A percentile compares a stretch with the other conserved stretches of the same genome.
phyloP scores from a whole-genome alignment of 2,329 filamentous ascomycete species.

The Botrytis paeoniae region DNA sequence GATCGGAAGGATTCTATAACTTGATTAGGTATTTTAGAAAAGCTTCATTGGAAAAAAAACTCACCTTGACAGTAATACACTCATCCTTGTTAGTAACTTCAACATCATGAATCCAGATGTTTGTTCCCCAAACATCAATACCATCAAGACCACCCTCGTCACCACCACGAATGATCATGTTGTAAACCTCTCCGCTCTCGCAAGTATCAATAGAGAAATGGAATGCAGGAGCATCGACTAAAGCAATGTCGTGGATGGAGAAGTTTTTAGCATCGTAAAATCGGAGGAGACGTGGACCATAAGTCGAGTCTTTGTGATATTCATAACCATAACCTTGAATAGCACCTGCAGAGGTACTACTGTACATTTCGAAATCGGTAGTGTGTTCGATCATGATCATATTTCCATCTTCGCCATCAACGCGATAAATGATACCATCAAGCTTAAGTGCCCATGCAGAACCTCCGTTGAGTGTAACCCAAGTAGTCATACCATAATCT shows the following conservation, averaged over 20 bases:
- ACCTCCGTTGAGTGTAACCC: conserved; percentile 48
- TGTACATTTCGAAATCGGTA: conserved; percentile 53
- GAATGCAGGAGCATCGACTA: conserved; percentile 31
- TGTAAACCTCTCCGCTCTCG: conserved; percentile 52
- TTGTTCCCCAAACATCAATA: conserved; percentile 52
- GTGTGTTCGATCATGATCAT: conserved; percentile 52
- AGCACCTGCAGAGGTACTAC: conserved; percentile 49
- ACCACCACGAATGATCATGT: conserved; percentile 52
- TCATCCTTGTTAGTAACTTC: conserved; percentile 62
- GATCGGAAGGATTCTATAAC: conserved; percentile 48
- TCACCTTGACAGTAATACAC: conserved; percentile 54
- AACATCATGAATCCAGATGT: conserved; percentile 58
- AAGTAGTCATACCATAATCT: conserved; percentile 48
- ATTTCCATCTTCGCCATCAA: conserved; percentile 46
- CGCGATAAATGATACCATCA: conserved; percentile 52
- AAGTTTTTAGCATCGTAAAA: conserved; percentile 27
- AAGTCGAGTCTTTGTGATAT: conserved; percentile 43
- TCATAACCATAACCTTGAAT: conserved; percentile 52
- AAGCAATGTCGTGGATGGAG: conserved; percentile 31
- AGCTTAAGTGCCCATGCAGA: conserved; percentile 50
- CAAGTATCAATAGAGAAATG: conserved; percentile 51
- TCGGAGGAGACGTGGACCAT: conserved; percentile 28
- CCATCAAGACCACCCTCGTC: conserved; percentile 54
- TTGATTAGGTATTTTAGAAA: conserved; percentile 36
- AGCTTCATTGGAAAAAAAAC: neutral